Evolutionary conservation across 2,329 filamentous ascomycete genomes (phyloP), one percentile per base, ranked within the genome.

Genomic region (Penicillium nordicum): DNA sequence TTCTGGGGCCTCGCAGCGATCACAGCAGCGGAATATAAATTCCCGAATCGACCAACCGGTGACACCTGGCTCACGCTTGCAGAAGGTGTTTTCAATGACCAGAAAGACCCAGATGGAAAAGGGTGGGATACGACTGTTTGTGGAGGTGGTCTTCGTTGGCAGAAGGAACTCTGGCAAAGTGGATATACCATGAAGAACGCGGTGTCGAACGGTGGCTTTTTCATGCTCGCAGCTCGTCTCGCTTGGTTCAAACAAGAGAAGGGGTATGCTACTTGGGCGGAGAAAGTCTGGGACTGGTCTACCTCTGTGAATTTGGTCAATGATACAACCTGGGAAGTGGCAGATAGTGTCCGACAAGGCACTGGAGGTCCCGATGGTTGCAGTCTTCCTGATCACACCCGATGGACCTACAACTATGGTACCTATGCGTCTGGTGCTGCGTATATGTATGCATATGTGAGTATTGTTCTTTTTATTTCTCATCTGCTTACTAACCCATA

Each of bases 161-260:
- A 51, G 21, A 51, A 51, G 18, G 49, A 51, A 25, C 9, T 34
- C 5, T 51, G 49, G 49, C 49, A 51, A 36, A 92, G 85, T 61
- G 90, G 90, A 7, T 86, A 90, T 71, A 81, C 84, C 68, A 94
- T 95, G 81, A 93, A 92, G 74, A 92, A 92, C 76, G 82, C 85
- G 16, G 84, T 92, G 64, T 86, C 86, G 59, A 93, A 93, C 72
- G 89, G 88, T 41, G 86, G 85, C 16, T 84, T 93, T 70, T 92
- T 94, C 72, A 88, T 92, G 67, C 80, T 95, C 14, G 87, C 87
- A 3, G 88, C 90, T 1, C 85, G 89, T 21, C 79, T 92, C 18
- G 88, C 87, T 32, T 83, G 86, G 46, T 75, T 72, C 51, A 89
- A 86, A 0, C 76, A 76, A 30, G 89, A 90, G 65, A 66, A 76